These are phyloP conservation scores for Cordyceps pruinosa DNA, from an alignment of 2,329 filamentous ascomycete species.

Conservation along the genomic window DNA sequence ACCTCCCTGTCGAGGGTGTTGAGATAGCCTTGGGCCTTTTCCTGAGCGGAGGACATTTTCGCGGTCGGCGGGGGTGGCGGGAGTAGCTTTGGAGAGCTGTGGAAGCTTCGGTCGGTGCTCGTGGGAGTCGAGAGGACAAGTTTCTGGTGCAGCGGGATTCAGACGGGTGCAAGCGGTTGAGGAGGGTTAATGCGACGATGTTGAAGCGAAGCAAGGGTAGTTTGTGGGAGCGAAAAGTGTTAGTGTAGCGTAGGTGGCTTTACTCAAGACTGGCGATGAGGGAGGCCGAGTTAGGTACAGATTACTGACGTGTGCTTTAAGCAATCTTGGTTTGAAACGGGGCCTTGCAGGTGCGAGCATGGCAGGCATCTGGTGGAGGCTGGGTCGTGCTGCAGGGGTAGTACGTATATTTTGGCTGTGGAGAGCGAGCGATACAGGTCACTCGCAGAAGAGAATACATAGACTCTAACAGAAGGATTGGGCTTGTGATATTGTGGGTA, in stretches of 20 bases:
- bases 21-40: slow-evolving; percentile 70
- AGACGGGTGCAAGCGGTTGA: background rate
- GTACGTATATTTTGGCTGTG: background rate
- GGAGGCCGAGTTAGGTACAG: slow-evolving; percentile 12
- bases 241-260: slow-evolving; percentile 27
- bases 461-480: background rate
- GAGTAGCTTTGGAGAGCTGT: slow-evolving; percentile 5
- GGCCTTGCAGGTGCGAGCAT: slow-evolving; percentile 5
- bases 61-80: slow-evolving; percentile 14
- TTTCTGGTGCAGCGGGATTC: background rate
- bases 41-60: slow-evolving; percentile 67
- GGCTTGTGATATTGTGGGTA: slow-evolving; percentile 12
- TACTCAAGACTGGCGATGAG: slow-evolving; percentile 21
- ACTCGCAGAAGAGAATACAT: background rate
- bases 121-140: background rate
- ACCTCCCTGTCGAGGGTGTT: slow-evolving; percentile 79
- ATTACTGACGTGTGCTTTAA: slow-evolving; percentile 16
- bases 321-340: slow-evolving; percentile 14
- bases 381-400: slow-evolving; percentile 1
- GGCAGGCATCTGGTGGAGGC: background rate
- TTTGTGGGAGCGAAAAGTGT: slow-evolving; percentile 18
- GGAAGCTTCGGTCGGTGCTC: background rate
- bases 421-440: background rate
- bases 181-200: slow-evolving; percentile 5
- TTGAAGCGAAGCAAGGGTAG: slow-evolving; percentile 5